Evolutionary conservation across 2,329 filamentous ascomycete genomes (phyloP), one percentile per base, ranked within the genome.

Genomic region (Ophiognomonia clavigignenti-juglandacearum): DNA sequence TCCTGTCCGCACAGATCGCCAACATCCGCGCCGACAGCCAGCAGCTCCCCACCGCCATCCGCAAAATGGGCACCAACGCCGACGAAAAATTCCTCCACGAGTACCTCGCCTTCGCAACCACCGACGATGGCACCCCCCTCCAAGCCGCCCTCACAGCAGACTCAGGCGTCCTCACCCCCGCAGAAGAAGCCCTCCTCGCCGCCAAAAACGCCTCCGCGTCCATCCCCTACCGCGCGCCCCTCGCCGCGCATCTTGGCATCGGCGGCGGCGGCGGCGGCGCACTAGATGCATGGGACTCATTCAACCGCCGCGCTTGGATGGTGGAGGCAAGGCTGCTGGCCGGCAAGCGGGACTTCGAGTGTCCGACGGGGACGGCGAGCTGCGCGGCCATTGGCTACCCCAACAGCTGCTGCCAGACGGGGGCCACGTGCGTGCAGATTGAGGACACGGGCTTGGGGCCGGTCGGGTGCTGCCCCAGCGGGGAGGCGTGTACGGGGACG

Each of bases 391-490:
- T 89, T 55, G 78, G 77, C 7, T 75, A 78, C 38, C 78, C 85
- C 1, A 78, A 88, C 63, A 85, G 83, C 63, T 93, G 88, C 69
- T 93, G 88, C 62, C 69, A 74, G 19, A 70, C 71, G n/a, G 75
- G 72, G 14, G 81, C 85, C 54, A 78, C 73, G 7, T 93, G 88
- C 61, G 80, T 85, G 39, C 64, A 68, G 20, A 80, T 89, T 4
- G 62, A 73, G 26, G 79, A 86, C 61, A 76, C 77, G 6, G 77
- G 75, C 0, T 69, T 83, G 23, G 85, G 85, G 7, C 77, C 79
- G 37, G 80, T 92, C 2, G 87, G 86, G 3, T 93, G 88, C 64
- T 93, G 88, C 65, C 84, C 85, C 0, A 59, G 70, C 29, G 86
- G 85, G 4, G 67, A 71, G 36, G 75, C 63, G 6, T 92, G 87